Conservation (phyloP, 805 yeast genomes). For the Lipomyces sp. region DNA sequence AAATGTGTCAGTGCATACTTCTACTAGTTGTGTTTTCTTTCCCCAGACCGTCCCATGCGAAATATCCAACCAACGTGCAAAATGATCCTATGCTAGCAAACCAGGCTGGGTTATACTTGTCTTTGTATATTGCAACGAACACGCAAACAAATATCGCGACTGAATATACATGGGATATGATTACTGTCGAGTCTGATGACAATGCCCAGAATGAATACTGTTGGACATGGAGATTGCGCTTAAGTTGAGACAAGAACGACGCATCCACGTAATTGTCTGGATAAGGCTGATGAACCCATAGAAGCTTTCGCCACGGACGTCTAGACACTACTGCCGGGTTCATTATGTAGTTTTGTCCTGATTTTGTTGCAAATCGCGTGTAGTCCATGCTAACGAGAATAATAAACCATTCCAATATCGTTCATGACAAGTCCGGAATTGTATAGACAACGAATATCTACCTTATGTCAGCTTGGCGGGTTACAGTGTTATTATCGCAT, state of each 20-base stretch:
- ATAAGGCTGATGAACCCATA: slow-evolving; percentile 83
- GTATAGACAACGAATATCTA: not conserved
- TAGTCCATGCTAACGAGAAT: not conserved
- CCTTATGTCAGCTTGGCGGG: not conserved
- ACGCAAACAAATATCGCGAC: slow-evolving; percentile 66
- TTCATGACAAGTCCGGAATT: not conserved
- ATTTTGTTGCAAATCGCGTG: not conserved
- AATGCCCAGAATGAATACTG: slow-evolving; percentile 66
- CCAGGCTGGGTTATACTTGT: slow-evolving; percentile 42
- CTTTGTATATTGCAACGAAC: slow-evolving; percentile 60
- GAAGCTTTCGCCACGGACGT: slow-evolving; percentile 78
- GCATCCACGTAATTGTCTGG: slow-evolving; percentile 91
- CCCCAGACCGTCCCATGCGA: slow-evolving; percentile 39
- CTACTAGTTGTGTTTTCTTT: slow-evolving; percentile 17
- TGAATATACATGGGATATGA: slow-evolving; percentile 67
- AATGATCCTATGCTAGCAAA: slow-evolving; percentile 42
- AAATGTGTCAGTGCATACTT: slow-evolving; percentile 2
- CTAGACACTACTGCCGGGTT: not conserved
- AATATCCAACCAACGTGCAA: slow-evolving; percentile 42
- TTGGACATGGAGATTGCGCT: slow-evolving; percentile 74
- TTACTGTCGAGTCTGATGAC: slow-evolving; percentile 70
- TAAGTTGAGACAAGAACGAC: slow-evolving; percentile 78
- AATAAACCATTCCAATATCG: not conserved
- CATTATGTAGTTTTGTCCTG: not conserved
- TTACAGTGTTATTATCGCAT: not conserved